These are phyloP conservation scores for Chloroidium sp. DNA, from an alignment of 163 green algal species.

Conservation along the genomic window DNA sequence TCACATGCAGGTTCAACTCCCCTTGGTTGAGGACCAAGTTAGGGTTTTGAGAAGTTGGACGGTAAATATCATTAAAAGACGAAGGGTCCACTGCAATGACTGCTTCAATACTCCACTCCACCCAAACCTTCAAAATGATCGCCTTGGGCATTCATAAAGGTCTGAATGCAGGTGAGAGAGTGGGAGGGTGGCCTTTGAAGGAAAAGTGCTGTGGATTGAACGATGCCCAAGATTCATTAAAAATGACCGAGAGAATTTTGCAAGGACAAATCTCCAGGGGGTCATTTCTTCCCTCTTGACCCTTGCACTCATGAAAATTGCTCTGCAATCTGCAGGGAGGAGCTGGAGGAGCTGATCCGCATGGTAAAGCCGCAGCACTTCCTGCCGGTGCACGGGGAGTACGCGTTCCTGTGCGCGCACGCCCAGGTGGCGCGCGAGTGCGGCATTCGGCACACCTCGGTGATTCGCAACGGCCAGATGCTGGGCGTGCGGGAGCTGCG, in stretches of 20 bases:
- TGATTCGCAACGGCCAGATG: conserved; percentile 97
- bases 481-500: conserved; percentile 75
- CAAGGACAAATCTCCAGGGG: neutral
- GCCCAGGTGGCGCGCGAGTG: conserved; percentile 67
- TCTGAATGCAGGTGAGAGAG: too few species aligned
- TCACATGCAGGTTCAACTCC: too few species aligned
- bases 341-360: conserved; percentile 80
- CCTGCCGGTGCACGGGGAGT: conserved; percentile 96
- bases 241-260: neutral
- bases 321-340: conserved; percentile 35
- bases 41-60: too few species aligned
- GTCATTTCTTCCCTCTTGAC: neutral
- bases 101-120: too few species aligned
- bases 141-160: too few species aligned
- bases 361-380: conserved; percentile 94
- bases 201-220: too few species aligned
- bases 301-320: neutral
- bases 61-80: too few species aligned
- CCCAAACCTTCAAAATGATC: too few species aligned
- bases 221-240: too few species aligned
- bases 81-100: too few species aligned
- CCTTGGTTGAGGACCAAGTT: too few species aligned
- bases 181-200: too few species aligned
- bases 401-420: conserved; percentile 89
- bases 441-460: conserved; percentile 67